Conservation (phyloP, 148 eudicot species). For the Rhododendron simsii region DNA sequence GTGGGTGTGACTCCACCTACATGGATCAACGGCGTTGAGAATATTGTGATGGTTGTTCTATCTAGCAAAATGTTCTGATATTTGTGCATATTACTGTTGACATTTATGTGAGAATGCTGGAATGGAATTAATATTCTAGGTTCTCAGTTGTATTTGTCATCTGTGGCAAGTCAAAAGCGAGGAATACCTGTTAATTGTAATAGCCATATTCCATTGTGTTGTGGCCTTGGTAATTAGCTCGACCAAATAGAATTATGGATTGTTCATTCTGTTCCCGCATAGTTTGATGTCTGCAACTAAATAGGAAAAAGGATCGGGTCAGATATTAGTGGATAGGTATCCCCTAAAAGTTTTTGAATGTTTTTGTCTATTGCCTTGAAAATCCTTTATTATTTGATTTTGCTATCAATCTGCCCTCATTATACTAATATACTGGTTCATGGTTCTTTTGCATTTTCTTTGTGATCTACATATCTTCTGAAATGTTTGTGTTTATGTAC, state of each 20-base stretch:
- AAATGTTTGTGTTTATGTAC: neutral
- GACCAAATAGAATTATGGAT: too few species aligned
- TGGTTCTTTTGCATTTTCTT: neutral
- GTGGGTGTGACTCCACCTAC: neutral
- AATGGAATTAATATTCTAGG: neutral
- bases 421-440: neutral
- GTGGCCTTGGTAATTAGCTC: too few species aligned
- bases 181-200: neutral
- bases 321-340: neutral
- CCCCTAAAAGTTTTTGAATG: neutral
- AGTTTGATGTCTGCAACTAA: too few species aligned
- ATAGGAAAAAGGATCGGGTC: neutral
- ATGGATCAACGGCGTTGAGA: neutral
- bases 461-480: neutral
- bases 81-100: too few species aligned
- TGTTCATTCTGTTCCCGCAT: too few species aligned
- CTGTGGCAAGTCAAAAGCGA: neutral
- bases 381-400: neutral
- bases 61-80: too few species aligned
- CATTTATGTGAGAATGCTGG: neutral
- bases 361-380: neutral
- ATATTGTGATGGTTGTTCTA: neutral
- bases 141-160: neutral
- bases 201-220: neutral
- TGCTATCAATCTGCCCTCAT: neutral